Evolutionary conservation across 352 stramenopile species (phyloP), one percentile per base, ranked within the genome.

Genomic region (Aphanomyces stellatus): DNA sequence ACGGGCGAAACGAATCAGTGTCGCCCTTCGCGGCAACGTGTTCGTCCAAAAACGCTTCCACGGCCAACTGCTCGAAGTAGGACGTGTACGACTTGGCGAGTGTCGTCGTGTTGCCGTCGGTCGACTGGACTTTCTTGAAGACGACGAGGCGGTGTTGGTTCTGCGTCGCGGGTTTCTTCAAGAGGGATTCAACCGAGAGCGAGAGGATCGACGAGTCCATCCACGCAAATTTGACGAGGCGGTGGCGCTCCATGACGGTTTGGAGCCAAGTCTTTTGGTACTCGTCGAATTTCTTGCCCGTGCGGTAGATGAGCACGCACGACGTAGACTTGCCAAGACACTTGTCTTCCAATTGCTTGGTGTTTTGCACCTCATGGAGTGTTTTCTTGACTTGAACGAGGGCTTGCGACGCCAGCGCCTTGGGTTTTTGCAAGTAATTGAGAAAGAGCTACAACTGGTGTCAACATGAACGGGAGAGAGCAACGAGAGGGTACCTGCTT

Each of bases 181-280:
- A 68, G 66, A 81, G 65, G 17, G 72, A 79, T 65, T 92, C 83
- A 35, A 92, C 77, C 56, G 82, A 88, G 15, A 91, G 72, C 74
- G 86, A 84, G 43, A 83, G 69, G 15, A 77, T 76, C 30, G 74
- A 78, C 35, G 83, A 74, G 53, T 94, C 83, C 27, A 89, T 62
- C 82, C 81, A 92, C 11, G 74, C 82, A 48, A 92, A 94, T 42
- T 74, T 73, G n/a, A 87, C 33, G 3, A 72, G 80, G 60, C 83
- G 82, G 56, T 90, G 72, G 51, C 80, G 62, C 10, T 72, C 62
- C 68, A 90, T 76, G 15, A 94, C 69, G 40, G 72, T 74, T 30
- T 85, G 74, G 13, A 94, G 71, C 85, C 82, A 94, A 51, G 82
- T 79, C 62, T 81, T 82, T 63, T 94, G 82, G 56, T 89, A 82